Percentiles rank a stretch among this genome's conserved stretches.
These are phyloP conservation scores for Neurospora tetraspora DNA, from an alignment of 495 filamentous ascomycete species.

Conservation along the genomic window DNA sequence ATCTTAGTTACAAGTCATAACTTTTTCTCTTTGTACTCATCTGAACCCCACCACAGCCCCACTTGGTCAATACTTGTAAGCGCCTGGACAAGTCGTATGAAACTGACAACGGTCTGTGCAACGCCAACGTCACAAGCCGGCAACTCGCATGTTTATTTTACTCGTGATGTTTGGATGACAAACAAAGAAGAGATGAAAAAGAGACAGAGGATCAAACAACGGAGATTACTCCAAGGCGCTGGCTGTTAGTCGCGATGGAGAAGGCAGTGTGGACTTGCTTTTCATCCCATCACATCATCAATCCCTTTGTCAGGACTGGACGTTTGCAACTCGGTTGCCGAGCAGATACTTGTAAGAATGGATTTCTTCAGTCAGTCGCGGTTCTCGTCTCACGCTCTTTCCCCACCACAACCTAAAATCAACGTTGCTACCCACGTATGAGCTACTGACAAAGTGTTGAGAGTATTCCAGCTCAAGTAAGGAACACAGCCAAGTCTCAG, in stretches of 20 bases:
- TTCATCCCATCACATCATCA: not conserved
- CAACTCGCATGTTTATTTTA: not conserved
- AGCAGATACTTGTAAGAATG: not conserved
- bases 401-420: not conserved
- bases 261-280: not conserved
- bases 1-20: not conserved
- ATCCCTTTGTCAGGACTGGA: not conserved
- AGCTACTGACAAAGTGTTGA: not conserved
- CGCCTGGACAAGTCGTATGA: not conserved
- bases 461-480: not conserved
- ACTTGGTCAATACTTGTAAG: not conserved
- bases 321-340: not conserved
- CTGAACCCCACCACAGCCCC: not conserved
- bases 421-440: not conserved
- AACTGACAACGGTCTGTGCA: not conserved
- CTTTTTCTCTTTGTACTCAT: not conserved
- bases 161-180: not conserved
- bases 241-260: not conserved
- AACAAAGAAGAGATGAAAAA: not conserved
- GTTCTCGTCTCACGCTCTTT: not conserved
- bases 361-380: not conserved
- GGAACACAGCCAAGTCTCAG: not conserved
- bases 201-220: not conserved
- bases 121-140: not conserved
- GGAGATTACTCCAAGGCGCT: not conserved